phyloP scores from a whole-genome alignment of 441 rosid genomes.

The Erodium chrysanthum region DNA sequence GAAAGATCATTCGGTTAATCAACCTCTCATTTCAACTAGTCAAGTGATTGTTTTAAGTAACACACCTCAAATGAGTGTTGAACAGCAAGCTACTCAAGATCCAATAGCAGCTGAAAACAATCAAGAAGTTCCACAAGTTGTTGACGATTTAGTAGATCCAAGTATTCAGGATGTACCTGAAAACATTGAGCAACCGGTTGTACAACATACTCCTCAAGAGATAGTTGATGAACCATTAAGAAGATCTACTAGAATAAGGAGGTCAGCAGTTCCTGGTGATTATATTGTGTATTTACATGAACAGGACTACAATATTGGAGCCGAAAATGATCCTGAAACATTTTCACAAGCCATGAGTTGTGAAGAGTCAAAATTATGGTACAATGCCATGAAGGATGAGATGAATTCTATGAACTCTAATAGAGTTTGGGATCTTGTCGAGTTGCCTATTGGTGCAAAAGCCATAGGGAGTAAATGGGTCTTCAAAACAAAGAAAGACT shows the following conservation, averaged over 20 bases:
- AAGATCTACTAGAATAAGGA: not conserved
- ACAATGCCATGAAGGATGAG: not conserved
- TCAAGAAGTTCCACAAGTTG: not conserved
- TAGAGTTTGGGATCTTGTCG: not conserved
- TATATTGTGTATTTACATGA: not conserved
- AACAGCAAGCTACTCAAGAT: not conserved
- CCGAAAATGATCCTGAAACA: not conserved
- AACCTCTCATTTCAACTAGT: too few relatives aligned
- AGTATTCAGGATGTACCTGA: not conserved
- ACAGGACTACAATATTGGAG: not conserved
- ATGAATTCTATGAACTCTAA: not conserved
- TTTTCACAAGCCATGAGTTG: conserved; percentile 1
- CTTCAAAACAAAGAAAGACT: not conserved
- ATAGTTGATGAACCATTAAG: not conserved
- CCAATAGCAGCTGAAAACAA: not conserved
- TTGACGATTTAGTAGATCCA: not conserved
- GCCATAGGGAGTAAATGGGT: not conserved
- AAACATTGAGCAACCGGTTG: not conserved
- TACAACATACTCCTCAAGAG: not conserved
- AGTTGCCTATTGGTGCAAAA: not conserved
- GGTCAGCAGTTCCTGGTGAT: not conserved
- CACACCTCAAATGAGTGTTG: too few relatives aligned
- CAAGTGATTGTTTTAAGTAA: too few relatives aligned
- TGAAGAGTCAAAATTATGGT: not conserved
- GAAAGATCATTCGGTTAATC: too few relatives aligned